Evolutionary conservation across 768 basidiomycete genomes (phyloP), one percentile per base, ranked within the genome.

Genomic region (Macrolepiota dolichaula): DNA sequence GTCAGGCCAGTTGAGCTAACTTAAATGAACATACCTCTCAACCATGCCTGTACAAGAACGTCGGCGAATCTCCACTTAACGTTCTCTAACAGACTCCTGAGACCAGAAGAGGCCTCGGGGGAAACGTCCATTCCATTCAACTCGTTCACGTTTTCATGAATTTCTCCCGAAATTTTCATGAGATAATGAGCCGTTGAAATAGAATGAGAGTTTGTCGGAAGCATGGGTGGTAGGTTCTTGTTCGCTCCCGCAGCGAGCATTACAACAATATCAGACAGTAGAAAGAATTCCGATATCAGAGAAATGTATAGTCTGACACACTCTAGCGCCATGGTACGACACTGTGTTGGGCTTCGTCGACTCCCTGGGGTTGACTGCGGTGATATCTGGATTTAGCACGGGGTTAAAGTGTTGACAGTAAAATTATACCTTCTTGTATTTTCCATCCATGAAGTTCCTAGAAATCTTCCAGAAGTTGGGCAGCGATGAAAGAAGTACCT

Each of bases 401-500:
- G 12, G 47, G 4, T 49, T 49, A 27, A 13, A 49, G 19, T 49
- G 24, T 22, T 5, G 47, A 49, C 22, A 24, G 38, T 40, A n/a
- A 42, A 27, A 36, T 54, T 75, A 58, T 57, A 95, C 95, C 82
- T 88, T 94, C 72, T 87, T 89, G 71, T 91, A 95, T 72, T 92
- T 94, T 4, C 97, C 96, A 46, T 97, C 95, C 76, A 96, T 86
- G 69, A 95, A 96, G 24, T 84, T 86, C 72, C 85, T 92, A 1
- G 92, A 88, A 51, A 99, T 91, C 70, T 87, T 90, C 94, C 94
- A 96, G 75, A 98, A 98, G 67, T 84, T 92, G 13, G 96, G 95
- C 24, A 99, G 81, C 1, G 89, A 83, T n/a, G 87, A 79, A 12
- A 95, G 72, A 72, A 98, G 82, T 42, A 84, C 84, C 70, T 98